A percentile compares a stretch with the other conserved stretches of the same genome.
These are phyloP conservation scores for Sechiopsis laciniata DNA, from an alignment of 306 rosid genomes.

Conservation along the genomic window DNA sequence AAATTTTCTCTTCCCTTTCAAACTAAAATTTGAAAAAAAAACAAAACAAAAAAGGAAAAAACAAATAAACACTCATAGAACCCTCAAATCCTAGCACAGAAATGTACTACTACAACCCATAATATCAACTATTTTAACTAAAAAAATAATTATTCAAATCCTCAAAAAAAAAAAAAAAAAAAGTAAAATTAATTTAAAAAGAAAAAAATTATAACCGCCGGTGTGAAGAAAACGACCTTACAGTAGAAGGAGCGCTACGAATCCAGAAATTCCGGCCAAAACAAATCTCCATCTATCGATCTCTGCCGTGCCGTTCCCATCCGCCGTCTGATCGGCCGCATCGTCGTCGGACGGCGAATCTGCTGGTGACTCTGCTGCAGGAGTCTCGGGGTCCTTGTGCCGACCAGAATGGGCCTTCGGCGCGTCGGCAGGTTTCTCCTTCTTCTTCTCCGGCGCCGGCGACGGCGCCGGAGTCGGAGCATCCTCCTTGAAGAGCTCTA, in stretches of 20 bases:
- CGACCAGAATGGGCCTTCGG: slow-evolving; percentile 29
- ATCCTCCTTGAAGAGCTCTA: slow-evolving; percentile 53
- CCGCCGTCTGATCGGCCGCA: slow-evolving; percentile 56
- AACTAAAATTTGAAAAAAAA: neutral
- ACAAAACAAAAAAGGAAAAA: neutral
- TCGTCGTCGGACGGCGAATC: slow-evolving; percentile 36
- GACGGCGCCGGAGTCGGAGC: slow-evolving; percentile 48
- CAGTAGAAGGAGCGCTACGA: slow-evolving; percentile 18
- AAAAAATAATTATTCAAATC: neutral
- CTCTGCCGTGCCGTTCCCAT: slow-evolving; percentile 29
- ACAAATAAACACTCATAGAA: neutral
- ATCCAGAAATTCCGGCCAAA: slow-evolving; percentile 6
- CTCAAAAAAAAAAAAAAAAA: neutral
- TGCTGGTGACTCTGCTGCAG: slow-evolving; percentile 32
- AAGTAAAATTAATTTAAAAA: too few relatives aligned
- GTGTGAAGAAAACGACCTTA: slow-evolving; percentile 1
- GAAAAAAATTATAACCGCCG: neutral
- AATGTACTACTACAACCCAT: neutral
- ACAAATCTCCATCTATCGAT: slow-evolving; percentile 32
- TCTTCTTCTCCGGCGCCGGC: slow-evolving; percentile 35
- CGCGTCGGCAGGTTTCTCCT: slow-evolving; percentile 49
- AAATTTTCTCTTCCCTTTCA: neutral
- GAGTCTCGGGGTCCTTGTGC: slow-evolving; percentile 24
- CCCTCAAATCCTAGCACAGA: neutral
- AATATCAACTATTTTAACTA: neutral